Evolutionary conservation across 1,284 basidiomycete species (phyloP).

Genomic region (Trichosporon coremiiforme): DNA sequence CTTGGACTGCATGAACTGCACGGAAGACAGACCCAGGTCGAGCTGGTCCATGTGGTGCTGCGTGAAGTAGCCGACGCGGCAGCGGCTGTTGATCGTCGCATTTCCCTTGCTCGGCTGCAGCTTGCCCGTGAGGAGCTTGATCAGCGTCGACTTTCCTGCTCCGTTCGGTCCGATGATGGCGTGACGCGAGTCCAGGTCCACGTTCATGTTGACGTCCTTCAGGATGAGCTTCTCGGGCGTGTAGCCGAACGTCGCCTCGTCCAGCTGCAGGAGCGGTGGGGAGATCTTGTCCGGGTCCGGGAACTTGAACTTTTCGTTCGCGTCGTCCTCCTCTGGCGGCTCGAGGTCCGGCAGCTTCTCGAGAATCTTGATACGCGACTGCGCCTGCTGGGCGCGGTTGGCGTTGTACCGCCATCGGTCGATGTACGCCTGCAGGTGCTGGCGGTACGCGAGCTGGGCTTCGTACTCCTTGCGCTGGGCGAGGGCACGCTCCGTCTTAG

Average conservation of each 20-base stretch:
- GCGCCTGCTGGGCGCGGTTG: constrained; percentile 88
- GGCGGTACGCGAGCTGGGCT: constrained; percentile 89
- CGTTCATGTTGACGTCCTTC: constrained; percentile 82
- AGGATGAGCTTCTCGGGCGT: constrained; percentile 76
- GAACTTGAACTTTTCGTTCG: constrained; percentile 90
- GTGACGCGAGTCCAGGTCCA: constrained; percentile 83
- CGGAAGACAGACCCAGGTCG: constrained; percentile 78
- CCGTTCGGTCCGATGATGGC: constrained; percentile 79
- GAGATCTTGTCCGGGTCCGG: constrained; percentile 94
- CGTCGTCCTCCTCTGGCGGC: constrained; percentile 83
- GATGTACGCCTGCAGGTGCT: constrained; percentile 92
- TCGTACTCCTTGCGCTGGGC: constrained; percentile 95
- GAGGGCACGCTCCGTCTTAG: constrained; percentile 89
- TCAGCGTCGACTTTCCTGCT: constrained; percentile 62
- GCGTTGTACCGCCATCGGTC: constrained; percentile 96
- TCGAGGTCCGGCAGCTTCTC: constrained; percentile 95
- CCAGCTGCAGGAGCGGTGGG: constrained; percentile 91
- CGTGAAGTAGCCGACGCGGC: constrained; percentile 91
- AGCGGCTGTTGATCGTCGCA: constrained; percentile 83
- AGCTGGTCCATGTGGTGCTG: constrained; percentile 98
- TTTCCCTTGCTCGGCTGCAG: constrained; percentile 77
- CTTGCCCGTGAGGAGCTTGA: constrained; percentile 93
- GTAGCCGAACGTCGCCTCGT: constrained; percentile 91
- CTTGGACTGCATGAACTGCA: constrained; percentile 85
- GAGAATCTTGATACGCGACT: constrained; percentile 96